Percentiles rank a stretch among this genome's conserved stretches.
Conservation (phyloP, 1,139 yeast species). For the Arxiozyma telluris region DNA sequence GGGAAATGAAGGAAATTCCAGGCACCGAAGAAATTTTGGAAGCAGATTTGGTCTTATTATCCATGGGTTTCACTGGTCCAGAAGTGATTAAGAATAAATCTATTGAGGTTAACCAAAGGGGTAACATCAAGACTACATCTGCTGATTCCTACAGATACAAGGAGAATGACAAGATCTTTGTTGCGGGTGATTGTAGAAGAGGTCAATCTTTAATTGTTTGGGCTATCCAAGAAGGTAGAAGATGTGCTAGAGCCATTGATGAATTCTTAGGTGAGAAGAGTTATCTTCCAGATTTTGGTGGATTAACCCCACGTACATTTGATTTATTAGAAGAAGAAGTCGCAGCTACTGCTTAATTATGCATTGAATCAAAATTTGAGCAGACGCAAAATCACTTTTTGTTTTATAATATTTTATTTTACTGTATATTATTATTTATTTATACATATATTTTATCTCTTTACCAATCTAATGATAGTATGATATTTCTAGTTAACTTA, state of each 20-base stretch:
- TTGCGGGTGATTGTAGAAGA: conserved; percentile 98
- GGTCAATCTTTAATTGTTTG: conserved; percentile 97
- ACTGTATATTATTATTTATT: too few relatives aligned
- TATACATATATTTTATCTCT: background rate
- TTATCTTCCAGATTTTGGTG: conserved; percentile 87
- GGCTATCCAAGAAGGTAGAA: conserved; percentile 99
- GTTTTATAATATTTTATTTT: too few relatives aligned
- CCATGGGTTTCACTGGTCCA: conserved; percentile 98
- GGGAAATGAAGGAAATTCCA: conserved; percentile 99
- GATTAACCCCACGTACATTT: conserved; percentile 76
- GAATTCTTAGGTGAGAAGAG: conserved; percentile 66
- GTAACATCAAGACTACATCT: conserved; percentile 66
- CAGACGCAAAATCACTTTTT: background rate
- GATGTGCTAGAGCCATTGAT: conserved; percentile 94
- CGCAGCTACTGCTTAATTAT: conserved; percentile 30
- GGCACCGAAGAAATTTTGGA: conserved; percentile 90
- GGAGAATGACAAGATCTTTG: conserved; percentile 59
- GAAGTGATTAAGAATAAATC: conserved; percentile 58
- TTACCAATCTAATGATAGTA: background rate
- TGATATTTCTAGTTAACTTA: background rate
- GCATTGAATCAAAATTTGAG: background rate
- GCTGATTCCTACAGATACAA: conserved; percentile 66
- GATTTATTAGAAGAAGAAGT: conserved; percentile 67
- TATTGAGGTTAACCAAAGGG: conserved; percentile 61
- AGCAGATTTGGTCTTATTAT: conserved; percentile 85